These are phyloP conservation scores for Debaryomyces maramus DNA, from an alignment of 805 yeast species.

Conservation along the genomic window DNA sequence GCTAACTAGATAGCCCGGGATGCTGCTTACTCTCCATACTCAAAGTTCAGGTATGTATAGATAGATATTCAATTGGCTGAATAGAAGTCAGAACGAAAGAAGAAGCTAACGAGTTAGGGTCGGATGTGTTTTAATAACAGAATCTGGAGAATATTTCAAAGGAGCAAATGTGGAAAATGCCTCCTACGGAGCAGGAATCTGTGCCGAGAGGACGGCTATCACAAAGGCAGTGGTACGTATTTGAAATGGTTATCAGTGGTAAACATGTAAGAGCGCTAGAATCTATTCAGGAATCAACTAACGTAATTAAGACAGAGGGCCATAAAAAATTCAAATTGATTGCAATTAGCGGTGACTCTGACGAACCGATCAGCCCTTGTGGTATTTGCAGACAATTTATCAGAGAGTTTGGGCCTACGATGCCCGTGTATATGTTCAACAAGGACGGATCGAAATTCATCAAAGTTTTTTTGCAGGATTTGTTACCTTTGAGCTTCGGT, in stretches of 20 bases:
- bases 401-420: constrained; percentile 67
- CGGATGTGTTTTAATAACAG: constrained; percentile 71
- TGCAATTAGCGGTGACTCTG: constrained; percentile 64
- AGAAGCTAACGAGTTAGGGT: constrained; percentile 45
- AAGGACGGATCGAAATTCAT: constrained; percentile 45
- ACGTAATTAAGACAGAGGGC: constrained; percentile 35
- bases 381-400: constrained; percentile 92
- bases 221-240: constrained; percentile 33
- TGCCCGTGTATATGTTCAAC: constrained; percentile 71
- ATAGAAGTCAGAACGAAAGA: not conserved
- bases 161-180: constrained; percentile 97
- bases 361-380: constrained; percentile 75
- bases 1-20: constrained; percentile 37
- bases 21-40: constrained; percentile 68
- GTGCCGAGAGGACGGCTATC: constrained; percentile 43
- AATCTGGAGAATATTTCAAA: constrained; percentile 44
- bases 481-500: constrained; percentile 84
- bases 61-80: not conserved
- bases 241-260: not conserved
- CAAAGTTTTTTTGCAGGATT: constrained; percentile 53
- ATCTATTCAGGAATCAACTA: constrained; percentile 9
- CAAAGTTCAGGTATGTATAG: constrained; percentile 53
- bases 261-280: not conserved
- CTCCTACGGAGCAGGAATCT: constrained; percentile 62
- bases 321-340: constrained; percentile 51